Percentiles rank a stretch among this genome's conserved stretches.
phyloP scores from a whole-genome alignment of 1,139 yeast genomes.

The Debaryomyces sp. region DNA sequence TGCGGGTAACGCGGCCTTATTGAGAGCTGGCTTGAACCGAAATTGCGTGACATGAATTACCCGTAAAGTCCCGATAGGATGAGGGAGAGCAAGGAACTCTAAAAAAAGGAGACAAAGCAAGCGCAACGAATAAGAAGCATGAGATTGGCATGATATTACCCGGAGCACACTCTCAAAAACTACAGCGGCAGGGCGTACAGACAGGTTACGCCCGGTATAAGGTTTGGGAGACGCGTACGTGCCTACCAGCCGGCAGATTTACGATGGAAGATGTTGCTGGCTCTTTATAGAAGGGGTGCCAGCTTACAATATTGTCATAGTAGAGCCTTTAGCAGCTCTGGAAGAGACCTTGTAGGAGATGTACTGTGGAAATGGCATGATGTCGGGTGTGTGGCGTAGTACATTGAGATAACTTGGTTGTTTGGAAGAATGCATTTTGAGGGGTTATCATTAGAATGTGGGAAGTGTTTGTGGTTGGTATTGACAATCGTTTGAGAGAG shows the following conservation, averaged over 20 bases:
- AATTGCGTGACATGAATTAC: constrained; percentile 6
- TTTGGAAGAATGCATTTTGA: neutral
- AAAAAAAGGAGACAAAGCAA: neutral
- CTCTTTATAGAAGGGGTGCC: neutral
- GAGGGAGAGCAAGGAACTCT: neutral
- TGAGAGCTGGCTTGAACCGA: neutral
- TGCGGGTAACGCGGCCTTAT: neutral
- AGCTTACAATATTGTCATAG: neutral
- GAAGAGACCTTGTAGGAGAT: neutral
- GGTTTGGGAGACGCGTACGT: neutral
- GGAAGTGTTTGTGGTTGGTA: neutral
- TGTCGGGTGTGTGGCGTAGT: neutral
- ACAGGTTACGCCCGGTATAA: neutral
- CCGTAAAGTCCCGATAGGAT: constrained; percentile 2
- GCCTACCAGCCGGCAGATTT: neutral
- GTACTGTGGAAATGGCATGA: neutral
- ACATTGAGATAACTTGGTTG: neutral
- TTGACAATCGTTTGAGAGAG: neutral
- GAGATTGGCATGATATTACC: neutral
- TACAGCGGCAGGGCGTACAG: neutral
- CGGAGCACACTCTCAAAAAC: neutral
- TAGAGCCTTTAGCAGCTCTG: neutral
- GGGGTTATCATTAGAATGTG: neutral
- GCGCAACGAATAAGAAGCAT: neutral
- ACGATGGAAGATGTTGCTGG: constrained; percentile 1